Conservation (phyloP, 495 filamentous ascomycete genomes). For the Astrocystis sublimbata region DNA sequence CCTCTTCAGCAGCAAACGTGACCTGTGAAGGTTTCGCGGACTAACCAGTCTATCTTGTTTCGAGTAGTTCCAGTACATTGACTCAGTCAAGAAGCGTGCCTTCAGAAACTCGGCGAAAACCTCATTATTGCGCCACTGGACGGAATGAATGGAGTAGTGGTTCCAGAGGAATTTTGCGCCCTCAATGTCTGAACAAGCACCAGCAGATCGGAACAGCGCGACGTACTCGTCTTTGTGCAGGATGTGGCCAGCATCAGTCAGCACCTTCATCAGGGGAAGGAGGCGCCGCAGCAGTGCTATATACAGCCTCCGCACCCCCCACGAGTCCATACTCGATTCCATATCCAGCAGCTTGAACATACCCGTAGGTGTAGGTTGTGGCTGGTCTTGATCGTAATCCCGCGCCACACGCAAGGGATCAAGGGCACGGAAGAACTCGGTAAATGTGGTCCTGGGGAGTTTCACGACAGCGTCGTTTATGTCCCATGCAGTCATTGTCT, state of each 20-base stretch:
- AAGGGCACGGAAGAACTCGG: conserved; percentile 38
- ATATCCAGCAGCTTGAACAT: conserved; percentile 30
- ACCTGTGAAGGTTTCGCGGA: conserved; percentile 31
- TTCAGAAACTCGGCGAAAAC: conserved; percentile 34
- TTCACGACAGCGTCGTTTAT: conserved; percentile 16
- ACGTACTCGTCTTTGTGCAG: conserved; percentile 34
- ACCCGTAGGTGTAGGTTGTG: conserved; percentile 25
- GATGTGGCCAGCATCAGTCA: conserved; percentile 24
- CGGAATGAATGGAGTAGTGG: conserved; percentile 16
- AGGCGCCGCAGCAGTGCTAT: conserved; percentile 23
- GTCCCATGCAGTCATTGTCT: conserved; percentile 12
- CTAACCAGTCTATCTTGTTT: conserved; percentile 30
- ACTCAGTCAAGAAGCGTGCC: conserved; percentile 40
- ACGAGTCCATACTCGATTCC: conserved; percentile 30
- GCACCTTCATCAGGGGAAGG: conserved; percentile 21
- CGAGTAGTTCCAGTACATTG: conserved; percentile 36
- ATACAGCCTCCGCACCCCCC: conserved; percentile 35
- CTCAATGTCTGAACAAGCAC: conserved; percentile 31
- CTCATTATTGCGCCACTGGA: conserved; percentile 21
- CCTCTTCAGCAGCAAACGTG: conserved; percentile 5
- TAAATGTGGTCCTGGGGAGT: conserved; percentile 37
- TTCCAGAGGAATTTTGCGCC: conserved; percentile 29
- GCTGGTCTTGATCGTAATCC: conserved; percentile 27
- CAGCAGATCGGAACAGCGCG: conserved; percentile 36
- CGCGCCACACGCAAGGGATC: conserved; percentile 33